Evolutionary conservation across 1,284 basidiomycete species (phyloP), one percentile per base, ranked within the genome.

Genomic region (Mycena sp.): DNA sequence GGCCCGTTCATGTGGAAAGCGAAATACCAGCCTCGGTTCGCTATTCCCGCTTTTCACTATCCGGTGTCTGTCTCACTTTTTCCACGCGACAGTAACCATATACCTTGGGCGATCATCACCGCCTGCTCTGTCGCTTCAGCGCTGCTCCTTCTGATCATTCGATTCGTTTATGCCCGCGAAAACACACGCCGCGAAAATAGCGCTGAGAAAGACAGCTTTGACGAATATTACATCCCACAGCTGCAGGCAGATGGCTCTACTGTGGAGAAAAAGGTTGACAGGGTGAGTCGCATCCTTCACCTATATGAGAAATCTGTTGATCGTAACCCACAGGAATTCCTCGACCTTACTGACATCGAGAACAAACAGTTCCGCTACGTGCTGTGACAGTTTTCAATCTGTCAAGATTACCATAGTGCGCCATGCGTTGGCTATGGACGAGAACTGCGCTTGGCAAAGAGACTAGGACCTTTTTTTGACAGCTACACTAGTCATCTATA

Each of bases 1-100:
- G 85, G 89, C 11, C 90, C 90, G 21, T 88, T 91, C 73, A 91
- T 92, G 87, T 93, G 91, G 91, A 85, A 90, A 74, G 49, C 30
- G 40, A 40, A 63, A 54, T 68, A 68, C 58, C 63, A 68, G 46
- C 67, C 67, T 17, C 80, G 89, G 87, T 88, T 81, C 67, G 72
- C 65, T 26, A 49, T 35, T 60, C 30, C 43, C 40, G 25, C 30
- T 21, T 10, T 6, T 17, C 19, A 16, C 16, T 14, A 35, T 35
- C 32, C 9, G 32, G 32, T n/a, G n/a, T n/a, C n/a, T n/a, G n/a
- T n/a, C n/a, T n/a, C n/a, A n/a, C n/a, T n/a, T n/a, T n/a, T n/a
- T n/a, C n/a, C n/a, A n/a, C n/a, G n/a, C n/a, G n/a, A n/a, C 58
- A 87, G 85, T 45, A 87, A 87, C 67, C 87, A 85, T 67, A 71